Conservation (phyloP, 23 red algal genomes). For the Cyanidioschyzon merolae region DNA sequence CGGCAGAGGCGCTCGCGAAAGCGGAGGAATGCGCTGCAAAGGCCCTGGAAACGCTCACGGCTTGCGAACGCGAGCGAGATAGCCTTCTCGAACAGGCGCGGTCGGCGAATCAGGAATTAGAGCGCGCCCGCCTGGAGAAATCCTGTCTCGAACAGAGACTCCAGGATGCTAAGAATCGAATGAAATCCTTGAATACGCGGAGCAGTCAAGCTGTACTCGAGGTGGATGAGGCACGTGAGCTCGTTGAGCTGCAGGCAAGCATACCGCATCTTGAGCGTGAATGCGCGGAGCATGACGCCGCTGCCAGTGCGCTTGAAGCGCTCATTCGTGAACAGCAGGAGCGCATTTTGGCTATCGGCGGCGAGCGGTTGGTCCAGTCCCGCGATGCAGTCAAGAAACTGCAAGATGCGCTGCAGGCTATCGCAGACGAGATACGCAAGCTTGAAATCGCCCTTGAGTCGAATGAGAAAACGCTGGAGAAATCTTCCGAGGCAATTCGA, state of each 20-base stretch:
- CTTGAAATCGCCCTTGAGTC: conserved; percentile 26
- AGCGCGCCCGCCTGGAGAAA: neutral
- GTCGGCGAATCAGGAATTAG: neutral
- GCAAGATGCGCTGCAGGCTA: conserved; percentile 20
- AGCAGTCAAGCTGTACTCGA: conserved; percentile 18
- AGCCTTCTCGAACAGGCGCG: neutral
- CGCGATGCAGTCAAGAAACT: conserved; percentile 28
- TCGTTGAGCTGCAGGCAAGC: conserved; percentile 9
- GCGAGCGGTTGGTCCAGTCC: conserved; percentile 28
- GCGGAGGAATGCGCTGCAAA: neutral
- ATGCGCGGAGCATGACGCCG: conserved; percentile 16
- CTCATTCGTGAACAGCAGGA: conserved; percentile 38
- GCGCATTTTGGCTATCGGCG: conserved; percentile 50
- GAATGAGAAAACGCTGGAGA: conserved; percentile 6
- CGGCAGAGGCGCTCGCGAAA: neutral
- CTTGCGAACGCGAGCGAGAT: neutral
- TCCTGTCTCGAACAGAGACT: neutral
- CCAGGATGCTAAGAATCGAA: neutral
- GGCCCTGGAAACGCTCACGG: neutral
- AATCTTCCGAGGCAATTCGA: conserved; percentile 17
- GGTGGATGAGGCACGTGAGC: conserved; percentile 15
- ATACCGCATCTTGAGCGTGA: conserved; percentile 18
- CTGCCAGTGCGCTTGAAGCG: conserved; percentile 32
- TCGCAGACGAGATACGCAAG: conserved; percentile 15
- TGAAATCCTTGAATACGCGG: conserved; percentile 20